Base-by-base conservation (phyloP, 768 basidiomycete genomes). In the Strobilomyces confusus region DNA sequence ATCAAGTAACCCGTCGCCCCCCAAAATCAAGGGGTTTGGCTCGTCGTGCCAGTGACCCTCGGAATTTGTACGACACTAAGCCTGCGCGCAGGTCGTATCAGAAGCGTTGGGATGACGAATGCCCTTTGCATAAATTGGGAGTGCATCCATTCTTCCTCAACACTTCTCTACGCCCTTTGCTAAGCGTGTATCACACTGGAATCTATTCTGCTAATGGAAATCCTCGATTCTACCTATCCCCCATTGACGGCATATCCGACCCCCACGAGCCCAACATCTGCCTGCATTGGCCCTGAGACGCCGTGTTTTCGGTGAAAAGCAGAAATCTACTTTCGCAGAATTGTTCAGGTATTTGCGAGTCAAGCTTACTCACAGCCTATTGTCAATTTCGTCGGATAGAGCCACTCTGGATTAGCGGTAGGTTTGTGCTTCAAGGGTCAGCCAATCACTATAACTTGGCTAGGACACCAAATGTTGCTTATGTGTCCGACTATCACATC, bases 161-260 rank as follows among this genome's bases (percentile, higher is more conserved):
- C 51, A 56, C 63, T 63, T 69, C 59, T 63, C 59, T 67, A 41
- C 67, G 60, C 67, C 67, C 58, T 51, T 51, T 49, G 25, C 50
- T 48, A 29, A 49, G 52, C 37, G 41, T 49, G 29, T 56, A 44
- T 49, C 57, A 55, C 48, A 37, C 49, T 22, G 30, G 50, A 50
- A 47, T 47, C 40, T 32, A 46, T 25, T 20, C 55, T 48, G 41
- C 56, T 46, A 57, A 55, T 41, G 48, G 48, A 25, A 41, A 49
- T 43, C 51, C 54, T 56, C 50, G 46, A 45, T 54, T 38, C 42
- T 23, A 26, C 49, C 47, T 49, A 48, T 48, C 32, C 26, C 9
- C 26, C 9, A 29, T 51, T 48, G 52, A 46, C 37, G 51, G 44
- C 33, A 51, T 50, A 37, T 55, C 51, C 56, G 43, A 36, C 19